Base-by-base conservation (phyloP, 768 basidiomycete genomes). In the Dioszegia crocea region DNA sequence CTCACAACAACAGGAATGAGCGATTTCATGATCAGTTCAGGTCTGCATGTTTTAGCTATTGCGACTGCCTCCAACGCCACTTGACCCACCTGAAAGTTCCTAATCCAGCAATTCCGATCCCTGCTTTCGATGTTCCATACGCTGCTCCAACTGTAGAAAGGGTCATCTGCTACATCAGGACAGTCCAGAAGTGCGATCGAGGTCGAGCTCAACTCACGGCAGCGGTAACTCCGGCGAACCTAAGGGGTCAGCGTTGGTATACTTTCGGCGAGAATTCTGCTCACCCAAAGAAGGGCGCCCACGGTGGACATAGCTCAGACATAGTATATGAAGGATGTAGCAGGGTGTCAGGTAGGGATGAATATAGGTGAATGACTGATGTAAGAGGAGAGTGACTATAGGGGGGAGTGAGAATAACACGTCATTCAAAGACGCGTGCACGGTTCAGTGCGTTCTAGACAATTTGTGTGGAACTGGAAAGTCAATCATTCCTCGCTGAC, bases 11-110 rank as follows among this genome's bases (percentile, higher is more conserved):
- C 92, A 3, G 93, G 93, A 63, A 97, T 91, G 53, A 96, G 46
- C 48, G 87, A 93, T 84, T 91, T 98, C 96, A 99, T 99, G 75
- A 99, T 90, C 66, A 98, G 82, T 74, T 99, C 96, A 62, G 96
- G 96, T 58, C 75, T 70, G 14, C 14, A 14, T 6, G 29, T 6
- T 9, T 0, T 26, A 24, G 17, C 9, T 33, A 38, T n/a, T 8
- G 16, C 19, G 8, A 24, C 39, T 30, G 48, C 4, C 4, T 6
- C 5, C 19, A n/a, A 1, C 14, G 1, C 36, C 50, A 30, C 9
- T 21, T 1, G 21, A 55, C 73, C 55, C 33, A 74, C 72, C 84
- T 86, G 80, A 98, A 93, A 48, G 86, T 85, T 54, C 92, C 93
- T 58, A 98, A 80, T 26, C 96, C 94, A 57, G 96, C 86, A 72